A percentile compares a stretch with the other conserved stretches of the same genome.
Conservation (phyloP, 192 early-diverging fungal genomes). For the Kappamyces sp. region DNA sequence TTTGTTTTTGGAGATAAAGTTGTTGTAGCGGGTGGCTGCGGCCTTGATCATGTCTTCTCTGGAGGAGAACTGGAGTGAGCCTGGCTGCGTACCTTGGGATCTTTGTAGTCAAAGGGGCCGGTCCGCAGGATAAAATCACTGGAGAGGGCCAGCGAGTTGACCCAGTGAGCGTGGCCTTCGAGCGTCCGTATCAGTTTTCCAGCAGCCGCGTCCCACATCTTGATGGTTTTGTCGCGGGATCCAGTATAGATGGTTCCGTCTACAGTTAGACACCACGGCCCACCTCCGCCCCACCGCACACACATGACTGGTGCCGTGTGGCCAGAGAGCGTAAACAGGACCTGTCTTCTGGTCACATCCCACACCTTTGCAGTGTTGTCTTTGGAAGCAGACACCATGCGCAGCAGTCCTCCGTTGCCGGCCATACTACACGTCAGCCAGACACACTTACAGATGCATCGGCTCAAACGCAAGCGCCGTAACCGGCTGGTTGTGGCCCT, state of each 20-base stretch:
- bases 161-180: conserved; percentile 94
- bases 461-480: conserved; percentile 94
- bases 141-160: conserved; percentile 86
- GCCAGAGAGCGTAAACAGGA: conserved; percentile 71
- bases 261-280: too few relatives aligned
- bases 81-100: conserved; percentile 46
- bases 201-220: conserved; percentile 75
- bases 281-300: conserved; percentile 95
- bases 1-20: conserved; percentile 44
- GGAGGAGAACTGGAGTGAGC: conserved; percentile 15
- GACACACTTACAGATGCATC: conserved; percentile 59
- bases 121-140: conserved; percentile 89
- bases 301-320: conserved; percentile 93
- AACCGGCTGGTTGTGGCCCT: conserved; percentile 84
- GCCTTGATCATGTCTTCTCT: conserved; percentile 45
- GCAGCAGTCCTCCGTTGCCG: conserved; percentile 66
- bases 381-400: conserved; percentile 81
- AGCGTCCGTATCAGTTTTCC: conserved; percentile 81
- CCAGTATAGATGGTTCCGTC: conserved; percentile 89
- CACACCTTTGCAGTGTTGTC: conserved; percentile 91
- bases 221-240: conserved; percentile 92
- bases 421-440: conserved; percentile 1
- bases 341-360: conserved; percentile 73
- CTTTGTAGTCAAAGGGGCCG: conserved; percentile 85
- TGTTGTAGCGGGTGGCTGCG: conserved; percentile 76